Base-by-base conservation (phyloP, 1,284 basidiomycete genomes). In the Apiotrichum akiyoshidainum region DNA sequence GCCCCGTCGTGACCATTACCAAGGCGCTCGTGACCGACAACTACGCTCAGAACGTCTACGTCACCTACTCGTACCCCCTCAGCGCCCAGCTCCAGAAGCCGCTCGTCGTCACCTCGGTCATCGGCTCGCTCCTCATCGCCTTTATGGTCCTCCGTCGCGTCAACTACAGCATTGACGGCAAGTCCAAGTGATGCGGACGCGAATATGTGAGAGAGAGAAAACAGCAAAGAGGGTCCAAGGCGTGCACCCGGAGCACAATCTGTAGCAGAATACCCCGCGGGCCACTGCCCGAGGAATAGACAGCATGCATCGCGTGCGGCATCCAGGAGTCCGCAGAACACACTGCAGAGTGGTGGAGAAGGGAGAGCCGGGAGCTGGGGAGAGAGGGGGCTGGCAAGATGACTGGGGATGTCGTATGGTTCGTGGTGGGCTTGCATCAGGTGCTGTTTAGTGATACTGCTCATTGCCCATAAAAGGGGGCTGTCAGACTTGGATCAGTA, bases 61-160 rank as follows among this genome's bases (percentile, higher is more conserved):
- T 95, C 58, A 85, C 87, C 42, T 97, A 97, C 82, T 85, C 83
- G 65, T 87, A 93, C 46, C 84, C 89, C 7, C 72, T 87, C 57
- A 80, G 82, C 34, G 87, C 89, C 22, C 87, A 90, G 72, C 75
- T 95, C 57, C 87, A 87, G 75, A 97, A 97, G 78, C 89, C 90
- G 0, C 57, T 90, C 35, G 84, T 86, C 5, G 68, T 80, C 21
- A 64, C 70, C 7, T 58, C 67, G 5, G 69, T 75, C 12, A 68
- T 68, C 6, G 71, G 61, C 9, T 58, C 73, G 19, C 65, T 79
- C 48, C 69, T 76, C 52, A 35, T 75, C 26, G 59, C 78, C 22
- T 72, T 70, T 26, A 65, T 76, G 34, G 67, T 72, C 19, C 69
- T 78, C 60, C 70, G 75, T 47, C 57, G 77, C 42, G 68, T 77